A percentile compares a stretch with the other conserved stretches of the same genome.
These are phyloP conservation scores for Setaria italica DNA, from an alignment of 202 grass and related monocot species.

Conservation along the genomic window DNA sequence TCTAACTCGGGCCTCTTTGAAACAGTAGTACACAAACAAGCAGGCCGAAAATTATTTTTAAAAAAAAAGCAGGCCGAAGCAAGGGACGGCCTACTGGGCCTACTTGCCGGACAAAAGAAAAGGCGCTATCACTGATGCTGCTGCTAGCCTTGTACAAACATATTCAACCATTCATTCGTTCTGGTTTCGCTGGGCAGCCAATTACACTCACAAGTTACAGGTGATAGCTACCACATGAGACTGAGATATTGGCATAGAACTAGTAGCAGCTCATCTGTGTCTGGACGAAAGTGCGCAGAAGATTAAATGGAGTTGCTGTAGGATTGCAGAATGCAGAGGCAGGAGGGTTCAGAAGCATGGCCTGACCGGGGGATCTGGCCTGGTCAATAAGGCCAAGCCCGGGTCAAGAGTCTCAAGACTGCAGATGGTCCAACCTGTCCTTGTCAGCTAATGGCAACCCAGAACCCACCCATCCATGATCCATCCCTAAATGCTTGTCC, in stretches of 20 bases:
- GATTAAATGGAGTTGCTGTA: constrained; percentile 11
- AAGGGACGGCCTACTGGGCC: background rate
- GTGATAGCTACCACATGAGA: background rate
- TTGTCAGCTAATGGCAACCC: constrained; percentile 41
- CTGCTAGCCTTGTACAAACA: background rate
- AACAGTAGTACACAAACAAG: no score
- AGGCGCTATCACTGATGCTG: no score
- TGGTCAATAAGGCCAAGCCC: constrained; percentile 33
- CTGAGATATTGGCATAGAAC: background rate
- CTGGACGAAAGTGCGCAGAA: constrained; percentile 1
- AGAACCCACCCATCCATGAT: background rate
- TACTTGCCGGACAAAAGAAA: background rate
- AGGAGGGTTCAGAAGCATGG: constrained; percentile 1
- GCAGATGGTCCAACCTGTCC: constrained; percentile 44
- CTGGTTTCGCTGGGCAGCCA: background rate
- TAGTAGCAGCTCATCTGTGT: background rate
- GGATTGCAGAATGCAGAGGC: background rate
- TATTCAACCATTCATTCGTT: background rate
- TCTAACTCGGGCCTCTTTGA: no score
- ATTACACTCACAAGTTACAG: background rate
- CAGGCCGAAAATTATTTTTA: no score
- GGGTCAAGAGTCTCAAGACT: constrained; percentile 29
- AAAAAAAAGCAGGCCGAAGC: background rate
- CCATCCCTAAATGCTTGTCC: constrained; percentile 31
- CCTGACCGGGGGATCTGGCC: constrained; percentile 4